Percentiles rank a stretch among this genome's conserved stretches.
These are phyloP conservation scores for Apiospora aurea DNA, from an alignment of 2,329 filamentous ascomycete genomes.

Conservation along the genomic window DNA sequence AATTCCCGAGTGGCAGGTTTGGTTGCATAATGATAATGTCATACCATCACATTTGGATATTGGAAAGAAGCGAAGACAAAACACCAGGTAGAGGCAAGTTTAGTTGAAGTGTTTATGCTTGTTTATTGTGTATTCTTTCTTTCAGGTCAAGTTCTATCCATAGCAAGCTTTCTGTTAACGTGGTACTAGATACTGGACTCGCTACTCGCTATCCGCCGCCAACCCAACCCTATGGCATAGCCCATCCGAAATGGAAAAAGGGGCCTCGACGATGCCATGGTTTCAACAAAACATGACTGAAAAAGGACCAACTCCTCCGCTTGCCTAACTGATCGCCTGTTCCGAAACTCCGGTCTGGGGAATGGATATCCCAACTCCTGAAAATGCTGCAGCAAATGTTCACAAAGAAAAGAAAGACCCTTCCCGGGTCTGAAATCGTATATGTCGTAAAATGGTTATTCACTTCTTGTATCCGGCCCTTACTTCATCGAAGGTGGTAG, in stretches of 20 bases:
- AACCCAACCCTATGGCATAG: not conserved
- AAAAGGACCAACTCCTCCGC: slow-evolving; percentile 9
- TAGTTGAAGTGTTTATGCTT: not conserved
- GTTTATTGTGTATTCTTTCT: no score
- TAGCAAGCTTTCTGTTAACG: not conserved
- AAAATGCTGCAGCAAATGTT: slow-evolving; percentile 18
- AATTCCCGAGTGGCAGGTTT: not conserved
- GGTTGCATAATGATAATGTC: not conserved
- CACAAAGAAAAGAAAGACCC: not conserved
- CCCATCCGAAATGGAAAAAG: slow-evolving; percentile 4
- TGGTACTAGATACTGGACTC: not conserved
- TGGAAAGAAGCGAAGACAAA: not conserved
- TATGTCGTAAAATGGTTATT: not conserved
- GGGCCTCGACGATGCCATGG: not conserved
- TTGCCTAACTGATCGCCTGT: slow-evolving; percentile 1
- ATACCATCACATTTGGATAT: not conserved
- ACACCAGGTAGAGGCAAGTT: not conserved
- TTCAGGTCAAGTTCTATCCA: not conserved
- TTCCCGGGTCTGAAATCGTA: not conserved
- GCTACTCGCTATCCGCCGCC: not conserved
- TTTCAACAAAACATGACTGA: not conserved
- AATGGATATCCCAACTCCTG: slow-evolving; percentile 21
- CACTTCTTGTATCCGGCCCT: not conserved
- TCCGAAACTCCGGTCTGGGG: not conserved
- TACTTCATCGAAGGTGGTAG: not conserved